Conservation (phyloP, 345 rosid genomes). For the Aegle marmelos region DNA sequence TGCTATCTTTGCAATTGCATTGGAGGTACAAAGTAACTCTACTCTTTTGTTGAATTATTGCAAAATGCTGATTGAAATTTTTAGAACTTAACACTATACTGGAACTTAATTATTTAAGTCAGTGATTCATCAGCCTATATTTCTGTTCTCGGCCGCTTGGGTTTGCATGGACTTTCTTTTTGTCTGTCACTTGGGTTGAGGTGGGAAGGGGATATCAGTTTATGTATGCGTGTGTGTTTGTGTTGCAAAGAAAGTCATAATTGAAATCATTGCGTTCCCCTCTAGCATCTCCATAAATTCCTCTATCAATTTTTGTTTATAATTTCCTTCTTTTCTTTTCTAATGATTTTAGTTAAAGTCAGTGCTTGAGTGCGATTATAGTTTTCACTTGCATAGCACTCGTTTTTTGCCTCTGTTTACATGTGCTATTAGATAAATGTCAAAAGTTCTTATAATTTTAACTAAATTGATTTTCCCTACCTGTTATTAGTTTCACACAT, state of each 20-base stretch:
- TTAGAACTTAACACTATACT: not conserved
- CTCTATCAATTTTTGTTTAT: too few species aligned
- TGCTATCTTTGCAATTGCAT: slow-evolving; percentile 48
- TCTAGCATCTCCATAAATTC: not conserved
- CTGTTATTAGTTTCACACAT: slow-evolving; percentile 10
- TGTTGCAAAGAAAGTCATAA: too few species aligned
- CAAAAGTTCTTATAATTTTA: not conserved
- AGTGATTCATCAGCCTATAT: not conserved
- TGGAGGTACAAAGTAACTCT: slow-evolving; percentile 50
- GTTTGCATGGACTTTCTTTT: not conserved
- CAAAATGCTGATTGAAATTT: not conserved
- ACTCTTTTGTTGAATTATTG: not conserved
- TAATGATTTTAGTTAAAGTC: not conserved
- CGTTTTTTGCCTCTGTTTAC: not conserved
- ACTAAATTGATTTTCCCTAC: not conserved
- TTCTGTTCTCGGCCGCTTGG: not conserved
- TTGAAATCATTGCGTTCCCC: not conserved
- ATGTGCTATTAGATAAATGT: not conserved
- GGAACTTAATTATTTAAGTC: not conserved
- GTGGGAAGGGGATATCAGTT: not conserved
- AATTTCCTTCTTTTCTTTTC: too few species aligned
- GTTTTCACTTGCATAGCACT: not conserved
- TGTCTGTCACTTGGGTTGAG: not conserved
- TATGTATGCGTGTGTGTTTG: not conserved
- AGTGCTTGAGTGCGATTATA: not conserved